Evolutionary conservation across 2,329 filamentous ascomycete genomes (phyloP).

Genomic region (Chaetomium sp.): DNA sequence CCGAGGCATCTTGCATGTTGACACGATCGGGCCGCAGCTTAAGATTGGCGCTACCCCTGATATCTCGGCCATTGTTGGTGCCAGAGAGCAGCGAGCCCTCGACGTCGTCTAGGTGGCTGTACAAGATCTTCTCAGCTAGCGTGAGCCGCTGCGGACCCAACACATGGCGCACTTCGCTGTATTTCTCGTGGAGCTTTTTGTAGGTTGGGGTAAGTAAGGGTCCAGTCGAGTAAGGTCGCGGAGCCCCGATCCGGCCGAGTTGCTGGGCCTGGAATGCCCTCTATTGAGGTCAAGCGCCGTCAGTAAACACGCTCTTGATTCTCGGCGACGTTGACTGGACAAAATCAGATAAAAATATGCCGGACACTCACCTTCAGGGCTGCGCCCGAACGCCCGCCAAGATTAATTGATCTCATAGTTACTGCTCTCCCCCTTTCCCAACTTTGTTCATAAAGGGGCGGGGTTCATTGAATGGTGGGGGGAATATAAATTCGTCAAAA

Average conservation of each 20-base stretch:
- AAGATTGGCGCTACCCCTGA: conserved; percentile 84
- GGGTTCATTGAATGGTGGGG: too few species aligned
- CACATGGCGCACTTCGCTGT: conserved; percentile 67
- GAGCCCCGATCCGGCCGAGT: conserved; percentile 22
- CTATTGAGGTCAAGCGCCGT: neutral
- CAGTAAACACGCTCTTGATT: conserved; percentile 5
- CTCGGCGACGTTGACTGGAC: neutral
- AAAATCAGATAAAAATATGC: neutral
- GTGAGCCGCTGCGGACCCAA: conserved; percentile 66
- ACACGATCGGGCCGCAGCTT: conserved; percentile 96
- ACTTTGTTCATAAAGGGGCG: neutral
- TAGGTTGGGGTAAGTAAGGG: conserved; percentile 62
- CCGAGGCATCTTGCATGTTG: conserved; percentile 98
- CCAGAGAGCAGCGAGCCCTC: conserved; percentile 80
- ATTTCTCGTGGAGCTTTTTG: conserved; percentile 69
- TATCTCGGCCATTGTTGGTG: conserved; percentile 75
- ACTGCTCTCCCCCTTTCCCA: conserved; percentile 15
- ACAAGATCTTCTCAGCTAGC: conserved; percentile 95
- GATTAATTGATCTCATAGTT: conserved; percentile 45
- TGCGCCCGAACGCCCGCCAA: conserved; percentile 43
- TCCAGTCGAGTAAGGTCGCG: conserved; percentile 25
- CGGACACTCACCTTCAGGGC: conserved; percentile 38
- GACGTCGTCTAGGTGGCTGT: conserved; percentile 84
- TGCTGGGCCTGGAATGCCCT: conserved; percentile 34
- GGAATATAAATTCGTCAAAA: neutral